Conservation (phyloP, 805 yeast species). For the Clavispora santaluciae region DNA sequence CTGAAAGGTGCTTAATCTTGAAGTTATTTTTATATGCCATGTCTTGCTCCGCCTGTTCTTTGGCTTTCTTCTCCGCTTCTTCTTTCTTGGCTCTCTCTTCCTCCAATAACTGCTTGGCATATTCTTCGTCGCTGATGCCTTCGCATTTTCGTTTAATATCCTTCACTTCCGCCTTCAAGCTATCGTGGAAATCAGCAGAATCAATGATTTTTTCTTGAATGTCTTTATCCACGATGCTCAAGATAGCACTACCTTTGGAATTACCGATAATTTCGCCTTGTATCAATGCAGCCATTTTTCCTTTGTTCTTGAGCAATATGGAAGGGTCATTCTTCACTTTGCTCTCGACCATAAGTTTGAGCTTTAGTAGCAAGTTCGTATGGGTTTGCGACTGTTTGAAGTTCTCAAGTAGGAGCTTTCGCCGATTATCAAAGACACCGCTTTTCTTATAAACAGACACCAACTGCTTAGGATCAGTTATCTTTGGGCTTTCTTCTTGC, state of each 20-base stretch:
- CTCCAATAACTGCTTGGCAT: slow-evolving; percentile 20
- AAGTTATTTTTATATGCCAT: slow-evolving; percentile 25
- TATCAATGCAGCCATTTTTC: slow-evolving; percentile 47
- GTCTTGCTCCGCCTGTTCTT: slow-evolving; percentile 14
- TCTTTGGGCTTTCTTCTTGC: neutral
- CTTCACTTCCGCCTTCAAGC: slow-evolving; percentile 27
- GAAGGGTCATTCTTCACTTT: slow-evolving; percentile 46
- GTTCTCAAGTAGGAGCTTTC: slow-evolving; percentile 39
- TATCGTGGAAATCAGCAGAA: slow-evolving; percentile 34
- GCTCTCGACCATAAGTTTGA: slow-evolving; percentile 40
- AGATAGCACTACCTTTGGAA: slow-evolving; percentile 18
- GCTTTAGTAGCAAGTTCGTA: slow-evolving; percentile 34
- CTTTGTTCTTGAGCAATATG: slow-evolving; percentile 44
- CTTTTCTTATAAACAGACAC: slow-evolving; percentile 41
- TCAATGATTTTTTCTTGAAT: slow-evolving; percentile 41
- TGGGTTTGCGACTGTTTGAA: slow-evolving; percentile 40
- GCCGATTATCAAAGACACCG: slow-evolving; percentile 45
- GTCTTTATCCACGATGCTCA: slow-evolving; percentile 40
- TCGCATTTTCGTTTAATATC: slow-evolving; percentile 27
- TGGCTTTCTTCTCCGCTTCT: slow-evolving; percentile 12
- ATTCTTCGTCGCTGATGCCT: slow-evolving; percentile 40
- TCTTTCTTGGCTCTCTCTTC: slow-evolving; percentile 18
- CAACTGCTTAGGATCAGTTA: slow-evolving; percentile 34
- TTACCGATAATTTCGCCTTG: slow-evolving; percentile 44
- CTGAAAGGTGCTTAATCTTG: slow-evolving; percentile 21